A percentile compares a stretch with the other conserved stretches of the same genome.
Evolutionary conservation across 1,139 yeast genomes (phyloP).

Genomic region (Pichia sp.): DNA sequence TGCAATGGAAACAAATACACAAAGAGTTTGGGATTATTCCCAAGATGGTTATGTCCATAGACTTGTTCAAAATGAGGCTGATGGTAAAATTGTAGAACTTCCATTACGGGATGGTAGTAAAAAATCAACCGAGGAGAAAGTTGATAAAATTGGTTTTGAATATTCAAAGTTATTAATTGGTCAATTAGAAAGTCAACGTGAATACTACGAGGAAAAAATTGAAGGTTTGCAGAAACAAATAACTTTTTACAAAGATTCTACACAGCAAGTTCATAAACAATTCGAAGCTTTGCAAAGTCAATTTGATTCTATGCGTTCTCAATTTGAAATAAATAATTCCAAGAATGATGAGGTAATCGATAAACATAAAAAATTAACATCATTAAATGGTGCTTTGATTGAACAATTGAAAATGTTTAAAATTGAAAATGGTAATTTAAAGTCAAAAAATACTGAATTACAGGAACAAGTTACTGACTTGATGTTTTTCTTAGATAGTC

Average conservation of each 20-base stretch:
- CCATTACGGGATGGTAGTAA: constrained; percentile 28
- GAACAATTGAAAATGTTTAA: constrained; percentile 48
- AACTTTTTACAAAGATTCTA: constrained; percentile 18
- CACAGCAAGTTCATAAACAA: background rate
- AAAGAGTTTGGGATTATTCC: constrained; percentile 94
- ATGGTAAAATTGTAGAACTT: constrained; percentile 77
- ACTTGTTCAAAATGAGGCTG: constrained; percentile 74
- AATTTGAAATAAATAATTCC: no score
- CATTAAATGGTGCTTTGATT: constrained; percentile 51
- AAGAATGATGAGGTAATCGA: no score
- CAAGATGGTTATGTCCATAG: constrained; percentile 91
- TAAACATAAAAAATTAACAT: constrained; percentile 31
- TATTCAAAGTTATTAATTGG: constrained; percentile 73
- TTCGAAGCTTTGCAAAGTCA: background rate
- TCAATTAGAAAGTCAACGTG: constrained; percentile 85
- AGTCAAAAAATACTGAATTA: constrained; percentile 44
- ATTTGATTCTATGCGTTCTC: no score
- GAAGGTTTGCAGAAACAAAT: constrained; percentile 20
- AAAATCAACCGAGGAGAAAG: constrained; percentile 30
- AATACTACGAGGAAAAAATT: constrained; percentile 58
- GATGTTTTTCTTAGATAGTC: constrained; percentile 75
- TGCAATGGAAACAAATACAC: constrained; percentile 82
- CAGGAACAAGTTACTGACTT: constrained; percentile 70
- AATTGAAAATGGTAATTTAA: constrained; percentile 33
- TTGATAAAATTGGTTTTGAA: constrained; percentile 55